Conservation (phyloP, 495 filamentous ascomycete genomes). For the Daldinia caldariorum region DNA sequence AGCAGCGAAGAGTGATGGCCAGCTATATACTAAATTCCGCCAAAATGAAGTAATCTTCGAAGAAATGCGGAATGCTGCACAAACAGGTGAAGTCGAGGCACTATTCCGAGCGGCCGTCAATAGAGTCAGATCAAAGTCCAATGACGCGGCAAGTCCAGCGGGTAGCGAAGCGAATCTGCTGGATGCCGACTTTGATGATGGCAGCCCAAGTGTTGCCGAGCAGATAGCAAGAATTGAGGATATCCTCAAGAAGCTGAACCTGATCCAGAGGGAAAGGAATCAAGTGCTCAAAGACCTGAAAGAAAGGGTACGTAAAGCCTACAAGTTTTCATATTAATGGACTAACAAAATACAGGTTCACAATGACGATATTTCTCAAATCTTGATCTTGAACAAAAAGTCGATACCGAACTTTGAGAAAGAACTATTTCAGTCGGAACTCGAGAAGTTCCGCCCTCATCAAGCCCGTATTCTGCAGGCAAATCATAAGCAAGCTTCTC, state of each 20-base stretch:
- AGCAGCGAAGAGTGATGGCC: constrained; percentile 85
- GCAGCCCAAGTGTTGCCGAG: constrained; percentile 79
- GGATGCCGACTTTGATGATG: constrained; percentile 90
- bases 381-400: constrained; percentile 97
- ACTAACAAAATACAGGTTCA: constrained; percentile 73
- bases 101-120: constrained; percentile 84
- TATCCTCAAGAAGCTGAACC: constrained; percentile 86
- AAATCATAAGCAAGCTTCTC: constrained; percentile 88
- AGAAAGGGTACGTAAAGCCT: constrained; percentile 73
- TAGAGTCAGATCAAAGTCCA: constrained; percentile 68
- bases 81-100: constrained; percentile 87
- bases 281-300: constrained; percentile 97
- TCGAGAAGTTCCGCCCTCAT: constrained; percentile 95
- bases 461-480: constrained; percentile 91
- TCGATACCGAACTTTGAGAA: constrained; percentile 87
- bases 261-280: constrained; percentile 87
- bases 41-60: constrained; percentile 89
- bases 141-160: constrained; percentile 66
- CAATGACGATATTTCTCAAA: constrained; percentile 95
- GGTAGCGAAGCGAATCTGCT: constrained; percentile 78
- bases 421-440: constrained; percentile 89
- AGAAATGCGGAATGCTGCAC: constrained; percentile 91
- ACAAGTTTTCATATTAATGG: constrained; percentile 10
- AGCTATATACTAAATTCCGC: constrained; percentile 82
- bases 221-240: constrained; percentile 92